Evolutionary conservation across 306 rosid genomes (phyloP).

Genomic region (Inga laurina): DNA sequence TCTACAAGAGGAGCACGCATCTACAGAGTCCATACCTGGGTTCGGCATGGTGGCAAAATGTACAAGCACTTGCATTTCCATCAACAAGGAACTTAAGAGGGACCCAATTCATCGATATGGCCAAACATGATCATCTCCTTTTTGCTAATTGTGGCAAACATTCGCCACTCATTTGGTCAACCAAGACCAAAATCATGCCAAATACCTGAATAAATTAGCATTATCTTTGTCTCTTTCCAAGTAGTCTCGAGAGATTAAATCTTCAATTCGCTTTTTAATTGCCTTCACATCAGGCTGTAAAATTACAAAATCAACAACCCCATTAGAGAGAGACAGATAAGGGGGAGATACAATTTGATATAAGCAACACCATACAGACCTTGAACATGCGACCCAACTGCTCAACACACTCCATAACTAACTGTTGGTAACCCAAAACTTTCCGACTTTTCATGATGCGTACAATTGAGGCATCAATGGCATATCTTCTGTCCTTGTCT

Average conservation of each 20-base stretch:
- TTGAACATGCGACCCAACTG: constrained; percentile 93
- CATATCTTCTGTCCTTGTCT: constrained; percentile 93
- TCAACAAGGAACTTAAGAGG: constrained; percentile 31
- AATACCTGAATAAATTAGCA: constrained; percentile 76
- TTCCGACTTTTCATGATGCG: constrained; percentile 94
- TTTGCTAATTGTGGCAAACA: constrained; percentile 33
- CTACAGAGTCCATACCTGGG: constrained; percentile 52
- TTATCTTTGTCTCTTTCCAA: constrained; percentile 92
- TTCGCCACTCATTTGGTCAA: constrained; percentile 28
- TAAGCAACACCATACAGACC: constrained; percentile 42
- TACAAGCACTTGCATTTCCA: constrained; percentile 50
- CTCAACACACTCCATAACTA: constrained; percentile 93
- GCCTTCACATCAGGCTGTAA: constrained; percentile 91
- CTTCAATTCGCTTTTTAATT: constrained; percentile 91
- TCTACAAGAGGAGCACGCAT: constrained; percentile 48
- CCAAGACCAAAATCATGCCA: constrained; percentile 64
- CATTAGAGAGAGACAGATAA: not conserved
- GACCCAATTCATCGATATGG: constrained; percentile 31
- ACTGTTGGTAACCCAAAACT: constrained; percentile 73
- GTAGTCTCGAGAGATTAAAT: constrained; percentile 93
- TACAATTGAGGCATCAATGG: constrained; percentile 92
- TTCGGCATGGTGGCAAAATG: constrained; percentile 56
- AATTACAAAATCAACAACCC: constrained; percentile 13
- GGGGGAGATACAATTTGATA: not conserved
- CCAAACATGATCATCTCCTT: constrained; percentile 33